Evolutionary conservation across 352 stramenopile species (phyloP), one percentile per base, ranked within the genome.

Genomic region (Phytophthora fragariaefolia): DNA sequence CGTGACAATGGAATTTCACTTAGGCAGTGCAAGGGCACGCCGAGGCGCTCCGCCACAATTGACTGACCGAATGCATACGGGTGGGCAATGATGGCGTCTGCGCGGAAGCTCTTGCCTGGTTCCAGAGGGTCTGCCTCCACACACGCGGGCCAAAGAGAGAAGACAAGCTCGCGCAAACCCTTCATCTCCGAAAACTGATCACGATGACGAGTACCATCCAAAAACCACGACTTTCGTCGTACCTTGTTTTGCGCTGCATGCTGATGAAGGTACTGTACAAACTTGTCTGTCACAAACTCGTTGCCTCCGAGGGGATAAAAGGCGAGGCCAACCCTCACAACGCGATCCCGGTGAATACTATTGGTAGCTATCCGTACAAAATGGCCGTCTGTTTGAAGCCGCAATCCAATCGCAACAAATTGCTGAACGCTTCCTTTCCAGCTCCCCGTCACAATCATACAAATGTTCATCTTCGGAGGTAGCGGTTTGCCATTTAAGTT

Each of bases 341-440:
- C 85, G 2, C 80, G 82, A 9, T 87, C 54, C 0, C 92, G 78
- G 73, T 94, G 91, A 6, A 75, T 77, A 23, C 81, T 79, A 54
- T 96, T 92, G 6, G 91, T 95, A 0, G 92, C 94, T 32, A 98
- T 87, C 4, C 95, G 83, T 1, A 98, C 93, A 27, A 85, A 82
- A 69, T 98, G 95, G 1, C 94, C 94, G 34, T 96, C 71, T 0
- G 70, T 63, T 65, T 89, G 70, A 7, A 98, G 77, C 5, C 79
- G 62, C 13, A 87, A 56, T 32, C 88, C 91, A 22, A 98, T 85
- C 2, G 77, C 82, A 22, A 94, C 77, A 53, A 82, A 94, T 24
- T 90, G 84, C 45, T 92, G 71, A 1, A 97, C 73, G 27, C 65
- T 86, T 58, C 93, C 87, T 27, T 74, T 74, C 77, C 85, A 91